These are phyloP conservation scores for Xylariaceae sp. DNA, from an alignment of 2,329 filamentous ascomycete genomes.

Conservation along the genomic window DNA sequence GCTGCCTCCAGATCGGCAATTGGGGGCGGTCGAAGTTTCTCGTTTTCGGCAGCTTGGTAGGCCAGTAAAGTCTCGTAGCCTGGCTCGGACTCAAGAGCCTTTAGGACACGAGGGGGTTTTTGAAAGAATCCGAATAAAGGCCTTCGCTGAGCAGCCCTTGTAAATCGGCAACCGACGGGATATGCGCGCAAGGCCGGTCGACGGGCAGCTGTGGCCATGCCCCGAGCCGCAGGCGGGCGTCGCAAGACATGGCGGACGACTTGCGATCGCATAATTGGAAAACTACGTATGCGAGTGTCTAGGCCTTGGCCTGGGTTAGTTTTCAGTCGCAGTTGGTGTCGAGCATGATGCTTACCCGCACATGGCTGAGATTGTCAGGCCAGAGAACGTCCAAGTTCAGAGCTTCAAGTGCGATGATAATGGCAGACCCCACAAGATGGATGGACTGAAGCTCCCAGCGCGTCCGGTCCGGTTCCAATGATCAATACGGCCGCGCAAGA, in stretches of 20 bases:
- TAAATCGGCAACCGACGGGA: conserved; percentile 29
- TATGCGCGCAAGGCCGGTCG: conserved; percentile 30
- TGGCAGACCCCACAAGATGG: conserved; percentile 14
- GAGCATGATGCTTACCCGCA: conserved; percentile 24
- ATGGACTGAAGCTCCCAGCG: conserved; percentile 18
- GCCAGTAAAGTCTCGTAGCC: conserved; percentile 70
- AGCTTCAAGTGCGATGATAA: background rate
- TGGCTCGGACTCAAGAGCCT: conserved; percentile 60
- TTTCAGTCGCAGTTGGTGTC: conserved; percentile 11
- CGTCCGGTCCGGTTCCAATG: conserved; percentile 18
- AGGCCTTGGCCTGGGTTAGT: conserved; percentile 18
- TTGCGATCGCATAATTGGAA: conserved; percentile 36
- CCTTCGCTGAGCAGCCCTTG: conserved; percentile 40
- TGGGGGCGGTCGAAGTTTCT: conserved; percentile 61
- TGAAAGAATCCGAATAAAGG: conserved; percentile 61
- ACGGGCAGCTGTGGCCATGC: conserved; percentile 15
- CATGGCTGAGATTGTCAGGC: conserved; percentile 28
- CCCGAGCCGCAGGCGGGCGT: conserved; percentile 33
- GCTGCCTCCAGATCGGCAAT: conserved; percentile 60
- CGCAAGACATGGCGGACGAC: conserved; percentile 39
- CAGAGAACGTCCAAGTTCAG: conserved; percentile 5
- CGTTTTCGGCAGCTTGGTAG: conserved; percentile 58
- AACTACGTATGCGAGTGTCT: conserved; percentile 29
- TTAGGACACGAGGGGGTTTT: conserved; percentile 56
- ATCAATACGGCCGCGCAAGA: background rate